Evolutionary conservation across 139 green algal genomes (phyloP).

Genomic region (Closterium sp.): DNA sequence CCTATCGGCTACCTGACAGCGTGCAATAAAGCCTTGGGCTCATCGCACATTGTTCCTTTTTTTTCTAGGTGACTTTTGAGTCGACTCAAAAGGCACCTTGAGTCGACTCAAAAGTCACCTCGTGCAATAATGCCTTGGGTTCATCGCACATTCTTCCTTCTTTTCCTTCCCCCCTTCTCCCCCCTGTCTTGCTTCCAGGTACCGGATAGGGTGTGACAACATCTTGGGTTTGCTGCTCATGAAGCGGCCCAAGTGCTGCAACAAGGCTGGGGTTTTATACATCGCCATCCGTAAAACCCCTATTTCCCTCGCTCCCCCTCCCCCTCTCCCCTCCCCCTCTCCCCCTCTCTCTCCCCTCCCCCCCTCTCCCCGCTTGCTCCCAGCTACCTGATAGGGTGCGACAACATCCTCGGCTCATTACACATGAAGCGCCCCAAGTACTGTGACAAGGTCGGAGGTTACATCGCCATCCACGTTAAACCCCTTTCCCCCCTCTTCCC

Average conservation of each 20-base stretch:
- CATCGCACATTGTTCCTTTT: too few species aligned
- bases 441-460: slow-evolving; percentile 48
- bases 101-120: too few species aligned
- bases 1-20: too few species aligned
- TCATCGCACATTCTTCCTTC: too few species aligned
- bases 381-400: slow-evolving; percentile 48
- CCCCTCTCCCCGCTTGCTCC: too few species aligned
- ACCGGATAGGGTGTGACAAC: slow-evolving; percentile 45
- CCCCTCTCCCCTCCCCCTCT: too few species aligned
- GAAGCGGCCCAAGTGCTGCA: slow-evolving; percentile 27
- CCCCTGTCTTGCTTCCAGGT: background rate
- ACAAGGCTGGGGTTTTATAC: slow-evolving; percentile 45
- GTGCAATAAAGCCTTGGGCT: too few species aligned
- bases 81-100: too few species aligned
- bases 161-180: too few species aligned
- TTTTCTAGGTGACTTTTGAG: too few species aligned
- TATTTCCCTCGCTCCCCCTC: too few species aligned
- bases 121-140: background rate
- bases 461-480: slow-evolving; percentile 36
- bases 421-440: slow-evolving; percentile 38
- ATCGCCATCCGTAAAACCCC: slow-evolving; percentile 28
- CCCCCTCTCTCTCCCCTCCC: too few species aligned
- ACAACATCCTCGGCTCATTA: slow-evolving; percentile 32
- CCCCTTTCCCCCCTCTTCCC: background rate
- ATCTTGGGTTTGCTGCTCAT: slow-evolving; percentile 36